Evolutionary conservation across 805 yeast genomes (phyloP).

Genomic region (Torulaspora indica): DNA sequence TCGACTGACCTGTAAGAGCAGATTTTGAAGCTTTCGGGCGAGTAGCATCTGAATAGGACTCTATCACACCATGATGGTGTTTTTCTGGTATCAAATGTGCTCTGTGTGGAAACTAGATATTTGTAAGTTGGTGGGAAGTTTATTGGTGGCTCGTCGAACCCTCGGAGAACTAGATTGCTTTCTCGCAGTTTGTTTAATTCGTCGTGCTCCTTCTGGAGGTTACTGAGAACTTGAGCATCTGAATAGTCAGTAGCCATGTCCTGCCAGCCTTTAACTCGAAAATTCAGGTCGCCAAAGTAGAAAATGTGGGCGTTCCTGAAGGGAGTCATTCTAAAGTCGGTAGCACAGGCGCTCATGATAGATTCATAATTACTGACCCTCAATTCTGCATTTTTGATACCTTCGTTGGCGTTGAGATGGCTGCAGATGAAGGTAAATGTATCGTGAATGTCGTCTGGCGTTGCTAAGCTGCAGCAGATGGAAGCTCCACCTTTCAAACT

Average conservation of each 20-base stretch:
- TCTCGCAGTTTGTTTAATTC: constrained; percentile 34
- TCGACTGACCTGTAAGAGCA: constrained; percentile 46
- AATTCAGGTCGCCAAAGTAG: constrained; percentile 82
- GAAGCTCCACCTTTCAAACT: constrained; percentile 75
- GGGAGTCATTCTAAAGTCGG: constrained; percentile 15
- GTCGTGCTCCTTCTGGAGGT: constrained; percentile 34
- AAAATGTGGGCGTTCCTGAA: constrained; percentile 67
- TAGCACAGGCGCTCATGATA: constrained; percentile 48
- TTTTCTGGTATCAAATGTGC: constrained; percentile 53
- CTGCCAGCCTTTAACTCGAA: constrained; percentile 45
- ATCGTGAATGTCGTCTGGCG: constrained; percentile 26
- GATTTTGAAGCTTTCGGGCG: constrained; percentile 22
- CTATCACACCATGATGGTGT: constrained; percentile 91
- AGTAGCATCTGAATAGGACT: constrained; percentile 53
- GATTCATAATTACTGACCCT: constrained; percentile 52
- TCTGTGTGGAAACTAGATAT: constrained; percentile 41
- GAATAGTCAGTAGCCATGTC: constrained; percentile 16
- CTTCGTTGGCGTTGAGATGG: constrained; percentile 80
- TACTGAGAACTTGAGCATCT: constrained; percentile 12
- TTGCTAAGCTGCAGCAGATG: constrained; percentile 40
- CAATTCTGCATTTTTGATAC: constrained; percentile 40
- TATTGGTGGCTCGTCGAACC: constrained; percentile 63
- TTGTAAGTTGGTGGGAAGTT: constrained; percentile 79
- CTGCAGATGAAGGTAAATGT: constrained; percentile 57
- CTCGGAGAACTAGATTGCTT: constrained; percentile 47